Conservation (phyloP, 2,329 filamentous ascomycete genomes). For the Fusarium nanum region DNA sequence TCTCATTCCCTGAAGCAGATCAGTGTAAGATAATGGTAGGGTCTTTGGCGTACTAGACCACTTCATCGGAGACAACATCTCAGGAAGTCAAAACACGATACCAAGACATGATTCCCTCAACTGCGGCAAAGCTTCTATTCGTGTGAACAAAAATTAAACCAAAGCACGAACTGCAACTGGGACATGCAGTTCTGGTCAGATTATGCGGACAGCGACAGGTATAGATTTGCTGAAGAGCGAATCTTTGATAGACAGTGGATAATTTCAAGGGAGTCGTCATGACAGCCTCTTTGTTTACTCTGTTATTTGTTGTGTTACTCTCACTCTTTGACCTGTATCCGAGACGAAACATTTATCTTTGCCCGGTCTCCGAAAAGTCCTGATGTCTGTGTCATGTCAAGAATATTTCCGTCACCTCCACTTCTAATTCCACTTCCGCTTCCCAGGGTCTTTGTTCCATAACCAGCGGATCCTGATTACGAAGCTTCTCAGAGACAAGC, state of each 20-base stretch:
- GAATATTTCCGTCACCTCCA: background rate
- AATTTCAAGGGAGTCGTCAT: slow-evolving; percentile 15
- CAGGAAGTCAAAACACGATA: background rate
- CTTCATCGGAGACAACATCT: too few species aligned
- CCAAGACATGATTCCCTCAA: background rate
- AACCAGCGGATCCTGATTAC: background rate
- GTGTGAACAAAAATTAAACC: background rate
- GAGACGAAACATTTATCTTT: slow-evolving; percentile 8
- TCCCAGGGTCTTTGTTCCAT: background rate
- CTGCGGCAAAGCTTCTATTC: background rate
- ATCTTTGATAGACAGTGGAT: background rate
- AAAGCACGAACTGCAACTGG: background rate
- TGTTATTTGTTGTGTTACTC: background rate
- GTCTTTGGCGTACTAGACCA: too few species aligned
- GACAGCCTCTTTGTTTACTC: slow-evolving; percentile 10
- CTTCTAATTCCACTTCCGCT: background rate
- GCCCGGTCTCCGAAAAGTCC: background rate
- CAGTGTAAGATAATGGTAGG: background rate
- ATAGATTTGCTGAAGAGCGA: slow-evolving; percentile 4
- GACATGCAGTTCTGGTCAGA: slow-evolving; percentile 4
- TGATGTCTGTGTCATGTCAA: slow-evolving; percentile 11
- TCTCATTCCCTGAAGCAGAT: too few species aligned
- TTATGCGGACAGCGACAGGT: background rate
- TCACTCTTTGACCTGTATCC: background rate
- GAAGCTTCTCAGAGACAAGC: background rate